These are phyloP conservation scores for Mycena vitilis DNA, from an alignment of 768 basidiomycete species.

Conservation along the genomic window DNA sequence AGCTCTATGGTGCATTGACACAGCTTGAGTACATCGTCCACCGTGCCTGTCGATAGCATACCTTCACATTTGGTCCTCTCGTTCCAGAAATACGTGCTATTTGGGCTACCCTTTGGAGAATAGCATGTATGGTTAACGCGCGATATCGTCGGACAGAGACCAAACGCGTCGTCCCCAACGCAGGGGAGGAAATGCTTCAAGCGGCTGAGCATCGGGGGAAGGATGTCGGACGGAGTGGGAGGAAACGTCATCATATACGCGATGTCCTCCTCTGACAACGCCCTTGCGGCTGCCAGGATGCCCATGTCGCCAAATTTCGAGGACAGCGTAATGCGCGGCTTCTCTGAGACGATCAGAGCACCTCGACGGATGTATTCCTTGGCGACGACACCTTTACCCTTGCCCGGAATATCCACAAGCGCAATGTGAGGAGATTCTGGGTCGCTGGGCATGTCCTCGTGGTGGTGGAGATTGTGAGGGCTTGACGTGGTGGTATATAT, in stretches of 20 bases:
- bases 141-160: slow-evolving; percentile 21
- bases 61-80: slow-evolving; percentile 15
- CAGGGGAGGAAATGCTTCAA: slow-evolving; percentile 28
- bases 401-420: slow-evolving; percentile 26
- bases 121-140: slow-evolving; percentile 29
- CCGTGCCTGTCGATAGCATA: not conserved
- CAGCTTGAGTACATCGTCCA: not conserved
- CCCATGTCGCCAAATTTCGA: not conserved
- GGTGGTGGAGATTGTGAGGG: too few relatives aligned
- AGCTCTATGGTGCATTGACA: slow-evolving; percentile 5
- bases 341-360: slow-evolving; percentile 25
- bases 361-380: slow-evolving; percentile 21
- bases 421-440: slow-evolving; percentile 11
- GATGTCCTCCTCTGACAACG: slow-evolving; percentile 6
- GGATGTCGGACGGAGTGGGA: not conserved
- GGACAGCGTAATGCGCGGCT: slow-evolving; percentile 22
- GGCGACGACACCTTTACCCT: slow-evolving; percentile 29
- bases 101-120: slow-evolving; percentile 17
- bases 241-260: slow-evolving; percentile 19
- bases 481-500: too few relatives aligned
- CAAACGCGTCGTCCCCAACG: slow-evolving; percentile 1
- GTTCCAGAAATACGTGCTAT: slow-evolving; percentile 22
- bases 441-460: too few relatives aligned
- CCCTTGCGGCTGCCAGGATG: not conserved
- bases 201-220: slow-evolving; percentile 5